These are phyloP conservation scores for Penicillium sp. DNA, from an alignment of 2,329 filamentous ascomycete species.

Conservation along the genomic window DNA sequence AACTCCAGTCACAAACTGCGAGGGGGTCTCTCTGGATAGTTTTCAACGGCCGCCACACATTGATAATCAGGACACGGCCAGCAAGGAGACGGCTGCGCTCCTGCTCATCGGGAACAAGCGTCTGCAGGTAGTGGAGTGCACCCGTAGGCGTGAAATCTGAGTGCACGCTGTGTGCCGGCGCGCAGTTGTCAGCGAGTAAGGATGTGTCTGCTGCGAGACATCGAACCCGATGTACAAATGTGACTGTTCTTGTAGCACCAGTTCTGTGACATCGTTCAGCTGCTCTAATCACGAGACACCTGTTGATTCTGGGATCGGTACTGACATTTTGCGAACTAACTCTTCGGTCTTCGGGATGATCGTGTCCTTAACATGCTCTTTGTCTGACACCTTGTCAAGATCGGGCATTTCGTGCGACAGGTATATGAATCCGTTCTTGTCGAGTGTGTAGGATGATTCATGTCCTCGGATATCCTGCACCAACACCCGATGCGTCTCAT, in stretches of 20 bases:
- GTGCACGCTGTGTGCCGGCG: constrained; percentile 21
- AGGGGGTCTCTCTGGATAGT: constrained; percentile 22
- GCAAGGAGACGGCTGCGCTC: constrained; percentile 12
- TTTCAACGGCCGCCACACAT: constrained; percentile 27
- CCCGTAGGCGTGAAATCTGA: constrained; percentile 17
- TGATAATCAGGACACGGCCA: constrained; percentile 17
- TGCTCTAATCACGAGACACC: neutral
- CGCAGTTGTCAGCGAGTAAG: constrained; percentile 14
- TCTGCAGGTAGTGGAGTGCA: constrained; percentile 6
- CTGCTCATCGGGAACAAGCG: constrained; percentile 3
- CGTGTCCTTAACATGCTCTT: neutral
- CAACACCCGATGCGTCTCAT: neutral
- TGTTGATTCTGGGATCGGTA: neutral
- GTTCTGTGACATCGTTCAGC: constrained; percentile 43
- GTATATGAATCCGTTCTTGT: constrained; percentile 42
- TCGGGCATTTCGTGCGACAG: constrained; percentile 35
- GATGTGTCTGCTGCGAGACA: constrained; percentile 36
- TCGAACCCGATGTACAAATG: constrained; percentile 64
- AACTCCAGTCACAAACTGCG: constrained; percentile 22
- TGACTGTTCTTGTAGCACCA: constrained; percentile 56
- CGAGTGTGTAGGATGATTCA: constrained; percentile 44
- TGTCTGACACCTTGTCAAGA: constrained; percentile 32
- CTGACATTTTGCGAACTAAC: constrained; percentile 10
- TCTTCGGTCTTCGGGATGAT: constrained; percentile 13
- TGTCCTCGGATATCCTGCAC: constrained; percentile 46